phyloP scores from a whole-genome alignment of 1,284 basidiomycete genomes.

The Laetiporus sulphureus region DNA sequence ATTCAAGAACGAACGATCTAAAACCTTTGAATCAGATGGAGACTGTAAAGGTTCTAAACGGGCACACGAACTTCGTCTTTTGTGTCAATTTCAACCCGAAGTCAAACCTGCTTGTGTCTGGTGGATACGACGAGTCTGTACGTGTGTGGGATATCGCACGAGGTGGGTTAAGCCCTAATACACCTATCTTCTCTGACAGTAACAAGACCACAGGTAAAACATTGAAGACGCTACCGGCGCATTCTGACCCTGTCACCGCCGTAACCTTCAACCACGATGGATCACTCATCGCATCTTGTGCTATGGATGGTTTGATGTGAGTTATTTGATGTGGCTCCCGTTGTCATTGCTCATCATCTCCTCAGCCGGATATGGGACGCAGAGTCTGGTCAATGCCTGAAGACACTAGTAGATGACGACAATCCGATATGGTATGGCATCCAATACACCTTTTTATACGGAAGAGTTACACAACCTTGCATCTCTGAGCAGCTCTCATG shows the following conservation, averaged over 20 bases:
- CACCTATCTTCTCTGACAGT: background rate
- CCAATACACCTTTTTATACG: constrained; percentile 2
- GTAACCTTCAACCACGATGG: constrained; percentile 94
- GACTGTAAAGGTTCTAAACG: constrained; percentile 56
- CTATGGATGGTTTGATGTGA: constrained; percentile 95
- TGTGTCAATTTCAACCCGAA: constrained; percentile 88
- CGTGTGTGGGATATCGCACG: constrained; percentile 92
- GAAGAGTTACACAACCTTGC: background rate
- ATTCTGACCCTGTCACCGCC: constrained; percentile 93
- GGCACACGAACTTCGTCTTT: constrained; percentile 93
- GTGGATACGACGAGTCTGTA: constrained; percentile 92
- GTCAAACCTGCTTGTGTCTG: constrained; percentile 86
- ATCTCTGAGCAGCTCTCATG: constrained; percentile 57
- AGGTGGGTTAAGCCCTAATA: constrained; percentile 39
- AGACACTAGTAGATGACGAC: constrained; percentile 93
- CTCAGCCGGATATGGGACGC: constrained; percentile 93
- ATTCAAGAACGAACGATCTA: no score
- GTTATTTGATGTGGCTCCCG: constrained; percentile 23
- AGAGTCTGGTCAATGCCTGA: constrained; percentile 93
- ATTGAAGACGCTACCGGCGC: constrained; percentile 83
- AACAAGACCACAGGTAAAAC: constrained; percentile 51
- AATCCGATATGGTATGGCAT: constrained; percentile 80
- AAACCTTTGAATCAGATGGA: constrained; percentile 54
- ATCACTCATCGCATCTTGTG: constrained; percentile 87
- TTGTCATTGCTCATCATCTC: constrained; percentile 2